Conservation (phyloP, 768 basidiomycete genomes). For the Mycena venus region DNA sequence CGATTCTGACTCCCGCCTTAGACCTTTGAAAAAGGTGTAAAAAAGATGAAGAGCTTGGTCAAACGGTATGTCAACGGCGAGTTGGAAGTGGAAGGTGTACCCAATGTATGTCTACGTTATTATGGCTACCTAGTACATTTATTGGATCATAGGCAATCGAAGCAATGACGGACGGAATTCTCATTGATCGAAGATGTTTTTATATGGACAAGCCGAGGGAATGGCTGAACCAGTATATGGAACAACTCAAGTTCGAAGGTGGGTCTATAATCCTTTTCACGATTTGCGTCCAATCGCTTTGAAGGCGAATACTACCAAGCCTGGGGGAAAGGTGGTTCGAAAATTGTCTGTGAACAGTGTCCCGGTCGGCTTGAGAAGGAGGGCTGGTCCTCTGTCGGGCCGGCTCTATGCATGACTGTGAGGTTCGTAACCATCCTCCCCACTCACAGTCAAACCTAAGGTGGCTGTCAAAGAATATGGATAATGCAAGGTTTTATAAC, state of each 20-base stretch:
- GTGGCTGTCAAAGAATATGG: not conserved
- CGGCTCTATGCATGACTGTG: slow-evolving; percentile 21
- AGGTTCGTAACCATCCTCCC: not conserved
- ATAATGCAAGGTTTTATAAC: slow-evolving; percentile 28
- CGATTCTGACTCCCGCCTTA: not conserved
- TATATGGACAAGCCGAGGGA: slow-evolving; percentile 17
- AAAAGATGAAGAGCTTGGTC: slow-evolving; percentile 13
- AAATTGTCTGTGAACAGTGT: slow-evolving; percentile 9
- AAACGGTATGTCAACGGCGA: slow-evolving; percentile 8
- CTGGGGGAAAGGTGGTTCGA: slow-evolving; percentile 15
- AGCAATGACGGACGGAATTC: slow-evolving; percentile 12
- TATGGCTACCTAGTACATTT: not conserved
- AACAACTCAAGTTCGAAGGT: slow-evolving; percentile 7
- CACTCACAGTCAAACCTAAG: not conserved
- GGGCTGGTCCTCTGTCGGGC: slow-evolving; percentile 20
- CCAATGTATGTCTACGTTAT: not conserved
- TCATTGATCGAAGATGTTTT: slow-evolving; percentile 22
- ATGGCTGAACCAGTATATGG: slow-evolving; percentile 11
- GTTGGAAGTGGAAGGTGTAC: slow-evolving; percentile 9
- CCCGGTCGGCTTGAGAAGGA: slow-evolving; percentile 9
- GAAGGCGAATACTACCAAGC: slow-evolving; percentile 27
- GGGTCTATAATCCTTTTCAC: not conserved
- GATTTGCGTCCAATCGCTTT: not conserved
- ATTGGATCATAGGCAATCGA: slow-evolving; percentile 3
- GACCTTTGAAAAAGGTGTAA: slow-evolving; percentile 19